Base-by-base conservation (phyloP, 176 grass and related monocot species). In the Musa schizocarpa region DNA sequence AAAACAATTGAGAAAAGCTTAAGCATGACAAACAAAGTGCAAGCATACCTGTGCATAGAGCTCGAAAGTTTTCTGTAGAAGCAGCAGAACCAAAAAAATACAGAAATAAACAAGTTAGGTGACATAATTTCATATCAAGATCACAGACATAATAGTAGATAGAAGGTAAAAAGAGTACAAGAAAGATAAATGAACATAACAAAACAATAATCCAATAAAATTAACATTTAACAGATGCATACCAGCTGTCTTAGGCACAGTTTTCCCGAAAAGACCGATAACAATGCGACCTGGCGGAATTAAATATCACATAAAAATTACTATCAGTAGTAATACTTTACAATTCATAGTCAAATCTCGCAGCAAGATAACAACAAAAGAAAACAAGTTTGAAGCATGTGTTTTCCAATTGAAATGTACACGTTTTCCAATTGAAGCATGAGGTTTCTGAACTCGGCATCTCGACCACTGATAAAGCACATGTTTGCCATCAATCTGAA, bases 201-300 rank as follows among this genome's bases (percentile, higher is more conserved):
- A 29, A 81, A 48, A 22, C 26, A 48, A 13, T 11, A 3, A 68
- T 9, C 8, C 9, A 50, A 27, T 74, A 54, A 24, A 25, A 24
- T 13, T 20, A 54, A 21, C 13, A 53, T 25, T 73, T 56, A 20
- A 58, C 53, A 17, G 50, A 57, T 2, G 27, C 13, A 29, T 91
- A 99, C 95, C 95, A 78, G 90, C 95, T 53, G 95, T 99, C 80
- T 94, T 99, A 64, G 95, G 95, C 65, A 99, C 95, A 61, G 95
- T 81, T 0, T 99, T 99, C 17, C 95, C 95, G 2, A 94, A 99
- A 81, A 99, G 86, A 53, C 95, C 95, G 73, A 99, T 99, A 69
- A 94, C 90, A 89, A 99, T 29, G 66, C 95, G 95, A 86, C 95
- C 95, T 96, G 78, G 55, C 71, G 50, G 63, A 1, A 86, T 48